Base-by-base conservation (phyloP, 257 asterid genomes). In the Eustoma russellianum region DNA sequence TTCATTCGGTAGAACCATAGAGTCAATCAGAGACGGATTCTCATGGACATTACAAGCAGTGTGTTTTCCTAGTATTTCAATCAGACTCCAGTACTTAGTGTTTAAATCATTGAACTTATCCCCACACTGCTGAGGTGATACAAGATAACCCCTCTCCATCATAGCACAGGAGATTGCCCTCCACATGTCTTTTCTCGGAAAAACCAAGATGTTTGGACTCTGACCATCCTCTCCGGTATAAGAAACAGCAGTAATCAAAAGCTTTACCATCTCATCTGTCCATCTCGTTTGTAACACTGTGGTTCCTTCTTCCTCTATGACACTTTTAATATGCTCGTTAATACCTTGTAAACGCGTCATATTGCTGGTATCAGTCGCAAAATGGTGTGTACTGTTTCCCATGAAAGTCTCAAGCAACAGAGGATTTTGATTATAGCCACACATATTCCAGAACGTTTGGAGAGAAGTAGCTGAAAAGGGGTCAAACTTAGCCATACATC, bases 71-170 rank as follows among this genome's bases (percentile, higher is more conserved):
- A 81, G 77, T 9, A 76, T 47, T 5, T 62, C 75, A 24, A 61
- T 74, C 65, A 83, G 44, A 41, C 78, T 68, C 70, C 63, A 71
- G 62, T 60, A 78, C 70, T 71, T 81, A 41, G 73, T 74, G 62
- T 68, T 78, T 52, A 83, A 62, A 53, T 69, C 81, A 38, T 80
- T 75, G 67, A 78, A 75, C 33, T 83, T 83, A 52, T 80, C 88
- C 69, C 76, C 84, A 55, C 86, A 80, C 53, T 81, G 94, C 52
- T 78, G 90, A 40, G 90, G 81, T 0, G 87, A 76, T 12, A 76
- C 81, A n/a, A 28, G 7, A 52, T 56, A 62, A 28, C 90, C 87
- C 46, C 74, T 70, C 62, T 79, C 77, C 6, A 19, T 12, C 82
- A 83, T 65, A 40, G 53, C 59, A 6, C 33, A 30, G 13, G 94